Conservation (phyloP, 2,329 filamentous ascomycete genomes). For the Pseudogymnoascus sp. region DNA sequence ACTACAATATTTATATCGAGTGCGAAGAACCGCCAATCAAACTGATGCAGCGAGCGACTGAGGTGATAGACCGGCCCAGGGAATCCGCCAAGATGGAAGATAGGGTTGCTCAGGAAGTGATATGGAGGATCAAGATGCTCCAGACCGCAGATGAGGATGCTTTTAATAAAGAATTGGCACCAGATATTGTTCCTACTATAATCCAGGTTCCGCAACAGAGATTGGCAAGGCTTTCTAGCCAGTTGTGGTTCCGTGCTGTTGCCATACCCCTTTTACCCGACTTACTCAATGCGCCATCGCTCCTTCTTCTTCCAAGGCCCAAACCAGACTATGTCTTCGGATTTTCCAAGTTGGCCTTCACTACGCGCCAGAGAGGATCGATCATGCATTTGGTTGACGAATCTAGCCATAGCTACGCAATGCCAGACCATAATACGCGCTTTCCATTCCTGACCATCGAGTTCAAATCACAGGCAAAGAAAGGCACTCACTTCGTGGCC, state of each 20-base stretch:
- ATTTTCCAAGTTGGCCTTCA: no score
- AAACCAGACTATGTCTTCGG: no score
- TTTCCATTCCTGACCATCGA: not conserved
- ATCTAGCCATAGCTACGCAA: not conserved
- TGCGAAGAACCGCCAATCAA: not conserved
- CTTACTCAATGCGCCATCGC: not conserved
- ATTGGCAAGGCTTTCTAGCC: not conserved
- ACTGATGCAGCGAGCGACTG: not conserved
- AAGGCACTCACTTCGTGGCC: not conserved
- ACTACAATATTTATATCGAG: not conserved
- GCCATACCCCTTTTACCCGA: not conserved
- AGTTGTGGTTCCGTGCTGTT: not conserved
- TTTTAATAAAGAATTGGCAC: not conserved
- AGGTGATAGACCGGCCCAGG: not conserved
- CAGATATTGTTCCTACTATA: not conserved
- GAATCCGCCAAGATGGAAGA: not conserved
- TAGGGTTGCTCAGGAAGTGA: not conserved
- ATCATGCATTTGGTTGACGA: not conserved
- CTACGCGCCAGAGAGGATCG: not conserved
- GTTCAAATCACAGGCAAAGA: not conserved
- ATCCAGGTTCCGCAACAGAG: not conserved
- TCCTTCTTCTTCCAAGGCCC: no score
- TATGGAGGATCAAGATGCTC: not conserved
- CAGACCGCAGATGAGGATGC: not conserved
- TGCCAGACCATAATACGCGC: not conserved